A percentile compares a stretch with the other conserved stretches of the same genome.
These are phyloP conservation scores for Lachnellula suecica DNA, from an alignment of 2,329 filamentous ascomycete genomes.

Conservation along the genomic window DNA sequence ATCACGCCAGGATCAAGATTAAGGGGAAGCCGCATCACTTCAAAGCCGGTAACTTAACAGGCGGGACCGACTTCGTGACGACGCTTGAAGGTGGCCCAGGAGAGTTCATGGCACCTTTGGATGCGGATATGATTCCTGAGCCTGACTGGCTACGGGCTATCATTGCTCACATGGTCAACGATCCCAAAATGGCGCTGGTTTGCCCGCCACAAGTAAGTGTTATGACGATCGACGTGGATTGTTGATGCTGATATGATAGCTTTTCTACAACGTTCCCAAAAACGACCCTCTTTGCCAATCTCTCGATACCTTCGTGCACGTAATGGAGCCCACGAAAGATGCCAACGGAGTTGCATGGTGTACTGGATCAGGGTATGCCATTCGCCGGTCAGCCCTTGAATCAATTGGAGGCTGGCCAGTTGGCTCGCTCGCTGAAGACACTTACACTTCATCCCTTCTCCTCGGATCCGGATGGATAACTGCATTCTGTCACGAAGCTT, in stretches of 20 bases:
- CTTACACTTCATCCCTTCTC: constrained; percentile 57
- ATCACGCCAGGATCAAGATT: constrained; percentile 41
- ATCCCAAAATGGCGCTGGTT: constrained; percentile 57
- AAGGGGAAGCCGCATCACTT: constrained; percentile 47
- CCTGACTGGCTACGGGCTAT: constrained; percentile 57
- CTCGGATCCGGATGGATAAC: constrained; percentile 62
- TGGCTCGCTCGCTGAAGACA: constrained; percentile 60
- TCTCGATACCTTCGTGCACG: constrained; percentile 57
- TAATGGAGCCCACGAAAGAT: constrained; percentile 47
- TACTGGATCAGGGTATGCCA: constrained; percentile 62
- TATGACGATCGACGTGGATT: neutral
- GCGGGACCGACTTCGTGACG: constrained; percentile 51
- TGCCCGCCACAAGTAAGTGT: constrained; percentile 52
- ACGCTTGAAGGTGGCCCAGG: constrained; percentile 53
- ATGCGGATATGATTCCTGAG: constrained; percentile 69
- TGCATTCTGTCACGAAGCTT: constrained; percentile 56
- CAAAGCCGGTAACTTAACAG: constrained; percentile 66
- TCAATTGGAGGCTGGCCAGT: constrained; percentile 62
- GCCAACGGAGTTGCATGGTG: constrained; percentile 56
- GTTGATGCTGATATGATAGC: constrained; percentile 24
- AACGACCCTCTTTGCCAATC: constrained; percentile 56
- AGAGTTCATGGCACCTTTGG: constrained; percentile 60
- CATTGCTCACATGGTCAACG: constrained; percentile 56
- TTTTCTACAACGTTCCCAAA: constrained; percentile 61
- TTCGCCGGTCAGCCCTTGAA: constrained; percentile 57